Conservation (phyloP, 2,329 filamentous ascomycete genomes). For the Cladorrhinum sp. region DNA sequence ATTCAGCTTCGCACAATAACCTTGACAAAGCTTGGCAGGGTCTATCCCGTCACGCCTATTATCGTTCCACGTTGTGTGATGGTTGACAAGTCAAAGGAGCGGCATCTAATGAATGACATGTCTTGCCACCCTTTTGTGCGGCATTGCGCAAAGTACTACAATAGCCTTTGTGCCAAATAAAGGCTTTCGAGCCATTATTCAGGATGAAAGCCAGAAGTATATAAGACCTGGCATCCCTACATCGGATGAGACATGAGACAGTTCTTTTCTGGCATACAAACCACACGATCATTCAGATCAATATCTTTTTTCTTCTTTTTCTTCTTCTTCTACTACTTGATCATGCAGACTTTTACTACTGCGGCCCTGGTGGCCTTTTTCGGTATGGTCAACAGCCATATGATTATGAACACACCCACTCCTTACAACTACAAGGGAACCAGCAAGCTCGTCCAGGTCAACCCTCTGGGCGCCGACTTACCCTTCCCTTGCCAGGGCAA, state of each 20-base stretch:
- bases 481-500: constrained; percentile 27
- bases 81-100: not conserved
- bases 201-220: too few relatives aligned
- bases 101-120: not conserved
- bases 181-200: too few relatives aligned
- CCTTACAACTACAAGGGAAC: constrained; percentile 25
- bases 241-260: too few relatives aligned
- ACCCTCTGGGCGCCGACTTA: constrained; percentile 18
- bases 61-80: not conserved
- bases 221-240: too few relatives aligned
- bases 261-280: not conserved
- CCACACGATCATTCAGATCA: not conserved
- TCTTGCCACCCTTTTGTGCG: too few relatives aligned
- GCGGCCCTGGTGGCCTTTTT: constrained; percentile 10
- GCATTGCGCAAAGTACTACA: not conserved
- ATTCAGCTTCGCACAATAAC: too few relatives aligned
- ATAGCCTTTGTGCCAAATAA: too few relatives aligned
- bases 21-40: not conserved
- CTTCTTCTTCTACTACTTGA: not conserved
- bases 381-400: constrained; percentile 19
- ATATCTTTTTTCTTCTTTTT: not conserved
- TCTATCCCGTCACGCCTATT: not conserved
- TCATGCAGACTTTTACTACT: not conserved
- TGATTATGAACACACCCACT: constrained; percentile 28
- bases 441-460: constrained; percentile 18